Evolutionary conservation across 768 basidiomycete genomes (phyloP).

Genomic region (Tylopilus subfusipes): DNA sequence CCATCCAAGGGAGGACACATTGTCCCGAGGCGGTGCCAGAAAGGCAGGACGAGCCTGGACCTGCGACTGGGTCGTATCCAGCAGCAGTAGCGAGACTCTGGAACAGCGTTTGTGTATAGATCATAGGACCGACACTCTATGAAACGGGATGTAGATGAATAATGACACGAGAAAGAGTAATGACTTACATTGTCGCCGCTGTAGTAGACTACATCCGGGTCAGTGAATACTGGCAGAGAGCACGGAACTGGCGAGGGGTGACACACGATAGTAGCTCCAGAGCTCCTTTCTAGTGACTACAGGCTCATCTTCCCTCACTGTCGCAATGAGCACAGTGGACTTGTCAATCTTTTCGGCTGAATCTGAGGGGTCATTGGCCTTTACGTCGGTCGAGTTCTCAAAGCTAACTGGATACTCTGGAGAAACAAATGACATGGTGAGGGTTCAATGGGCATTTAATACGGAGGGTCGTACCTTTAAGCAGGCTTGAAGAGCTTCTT

Average conservation of each 20-base stretch:
- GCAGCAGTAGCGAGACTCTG: constrained; percentile 68
- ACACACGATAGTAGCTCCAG: constrained; percentile 73
- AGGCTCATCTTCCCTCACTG: constrained; percentile 53
- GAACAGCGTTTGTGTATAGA: constrained; percentile 71
- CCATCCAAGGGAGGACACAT: constrained; percentile 76
- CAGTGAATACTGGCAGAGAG: background rate
- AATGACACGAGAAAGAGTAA: background rate
- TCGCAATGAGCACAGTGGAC: constrained; percentile 34
- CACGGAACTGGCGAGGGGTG: background rate
- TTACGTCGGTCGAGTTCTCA: constrained; percentile 4
- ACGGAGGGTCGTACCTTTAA: too few relatives aligned
- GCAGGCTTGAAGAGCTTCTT: too few relatives aligned
- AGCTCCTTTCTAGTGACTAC: too few relatives aligned
- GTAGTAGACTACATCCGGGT: constrained; percentile 57
- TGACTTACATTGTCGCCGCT: constrained; percentile 71
- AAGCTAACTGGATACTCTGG: background rate
- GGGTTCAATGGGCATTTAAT: too few relatives aligned
- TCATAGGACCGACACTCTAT: constrained; percentile 68
- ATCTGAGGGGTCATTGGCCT: constrained; percentile 6
- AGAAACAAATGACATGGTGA: constrained; percentile 12
- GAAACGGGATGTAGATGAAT: background rate
- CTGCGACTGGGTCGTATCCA: constrained; percentile 69
- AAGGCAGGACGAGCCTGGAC: constrained; percentile 67
- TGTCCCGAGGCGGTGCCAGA: constrained; percentile 55
- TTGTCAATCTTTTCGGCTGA: constrained; percentile 9